Conservation (phyloP, 2,329 filamentous ascomycete genomes). For the Mycosphaerella arachidis region DNA sequence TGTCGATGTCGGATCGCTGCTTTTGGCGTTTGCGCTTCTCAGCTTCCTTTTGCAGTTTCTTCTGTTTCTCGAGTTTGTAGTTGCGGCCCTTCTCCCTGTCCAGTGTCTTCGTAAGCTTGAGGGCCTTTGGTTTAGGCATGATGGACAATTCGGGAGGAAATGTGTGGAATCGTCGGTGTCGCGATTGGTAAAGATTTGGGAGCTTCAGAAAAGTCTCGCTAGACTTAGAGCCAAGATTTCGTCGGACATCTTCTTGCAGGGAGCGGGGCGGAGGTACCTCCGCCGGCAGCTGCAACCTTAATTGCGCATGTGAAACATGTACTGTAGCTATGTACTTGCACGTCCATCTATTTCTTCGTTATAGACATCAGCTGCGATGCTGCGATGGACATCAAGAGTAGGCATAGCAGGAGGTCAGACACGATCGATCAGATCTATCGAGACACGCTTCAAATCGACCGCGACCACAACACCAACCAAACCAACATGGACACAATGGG, state of each 20-base stretch:
- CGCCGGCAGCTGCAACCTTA: neutral
- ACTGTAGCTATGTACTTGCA: neutral
- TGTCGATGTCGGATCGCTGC: conserved; percentile 28
- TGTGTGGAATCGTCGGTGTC: neutral
- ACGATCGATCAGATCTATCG: neutral
- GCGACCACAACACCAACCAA: neutral
- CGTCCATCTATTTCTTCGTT: neutral
- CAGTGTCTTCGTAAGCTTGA: conserved; percentile 56
- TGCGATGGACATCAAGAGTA: conserved; percentile 3
- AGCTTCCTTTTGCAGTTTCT: conserved; percentile 50
- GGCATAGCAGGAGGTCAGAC: neutral
- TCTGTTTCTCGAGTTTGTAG: conserved; percentile 65
- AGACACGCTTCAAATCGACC: neutral
- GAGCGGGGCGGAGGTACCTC: neutral
- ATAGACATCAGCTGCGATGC: neutral
- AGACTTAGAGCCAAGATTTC: neutral
- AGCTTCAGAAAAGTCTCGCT: neutral
- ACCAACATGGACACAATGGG: neutral
- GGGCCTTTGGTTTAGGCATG: conserved; percentile 24
- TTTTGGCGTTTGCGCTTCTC: conserved; percentile 44
- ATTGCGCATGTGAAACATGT: neutral
- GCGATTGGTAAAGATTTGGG: neutral
- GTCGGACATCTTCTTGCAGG: too few relatives aligned
- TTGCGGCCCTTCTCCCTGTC: conserved; percentile 59
- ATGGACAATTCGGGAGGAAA: neutral